Base-by-base conservation (phyloP, 768 basidiomycete species). In the Cystofilobasidium bisporidii region DNA sequence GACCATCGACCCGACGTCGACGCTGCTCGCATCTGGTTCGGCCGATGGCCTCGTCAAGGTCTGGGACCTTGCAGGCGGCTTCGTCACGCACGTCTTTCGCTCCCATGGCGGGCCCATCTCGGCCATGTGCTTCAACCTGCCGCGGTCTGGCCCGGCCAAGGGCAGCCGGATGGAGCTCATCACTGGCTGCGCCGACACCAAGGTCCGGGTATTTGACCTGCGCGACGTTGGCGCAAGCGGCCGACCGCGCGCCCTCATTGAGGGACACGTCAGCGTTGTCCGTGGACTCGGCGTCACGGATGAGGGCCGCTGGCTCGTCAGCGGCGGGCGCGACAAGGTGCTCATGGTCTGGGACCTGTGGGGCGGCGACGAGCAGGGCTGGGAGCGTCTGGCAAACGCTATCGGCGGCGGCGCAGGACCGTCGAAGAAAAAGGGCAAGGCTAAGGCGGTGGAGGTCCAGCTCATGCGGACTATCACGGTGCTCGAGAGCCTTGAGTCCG, bases 41-140 rank as follows among this genome's bases (percentile, higher is more conserved):
- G 91, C 94, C 10, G 96, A 99, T 71, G 94, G 96, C 28, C 83
- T 89, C 38, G 96, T 97, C 55, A 98, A 97, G 80, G 90, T 99
- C 14, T 98, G 92, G 92, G 87, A 96, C 75, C 85, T 92, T 56
- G 78, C 81, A 4, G 86, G 86, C 30, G 93, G 91, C 40, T 92
- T 86, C 75, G 84, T 89, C 38, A 99, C 96, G 0, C 96, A 99
- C 76, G 82, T 92, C 17, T 91, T 94, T 81, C 88, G 88, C 73
- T 94, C 93, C 2, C 96, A 98, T 75, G 96, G 93, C 6, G 96
- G 96, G n/a, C 89, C 96, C 69, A 87, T 99, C 75, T 89, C 88
- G 71, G 92, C 94, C 20, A 79, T 98, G 69, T 79, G 83, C 30
- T 99, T 93, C 79, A 87, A 86, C 76, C 89, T 87, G 72, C 86